Conservation (phyloP, 164 flowering plant genomes). For the Stephania yunnanensis region DNA sequence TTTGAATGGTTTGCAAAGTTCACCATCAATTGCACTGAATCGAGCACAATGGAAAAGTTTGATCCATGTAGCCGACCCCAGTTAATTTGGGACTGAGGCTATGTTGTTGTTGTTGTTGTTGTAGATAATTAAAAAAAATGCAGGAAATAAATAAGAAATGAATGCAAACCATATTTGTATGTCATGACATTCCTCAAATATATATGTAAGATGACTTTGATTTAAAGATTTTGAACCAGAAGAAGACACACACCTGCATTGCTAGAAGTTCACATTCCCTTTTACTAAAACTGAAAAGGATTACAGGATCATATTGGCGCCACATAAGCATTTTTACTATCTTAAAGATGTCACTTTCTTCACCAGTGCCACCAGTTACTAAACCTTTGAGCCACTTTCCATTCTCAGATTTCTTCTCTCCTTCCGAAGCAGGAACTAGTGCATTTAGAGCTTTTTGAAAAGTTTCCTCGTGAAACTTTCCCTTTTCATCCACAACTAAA, state of each 20-base stretch:
- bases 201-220: not conserved
- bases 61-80: too few species aligned
- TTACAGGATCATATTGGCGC: constrained; percentile 97
- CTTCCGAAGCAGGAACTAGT: constrained; percentile 60
- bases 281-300: constrained; percentile 97
- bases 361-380: constrained; percentile 53
- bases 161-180: not conserved
- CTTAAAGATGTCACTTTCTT: constrained; percentile 95
- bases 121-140: not conserved
- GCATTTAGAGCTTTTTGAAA: constrained; percentile 95
- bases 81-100: too few species aligned
- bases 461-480: constrained; percentile 93
- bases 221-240: not conserved
- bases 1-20: too few species aligned
- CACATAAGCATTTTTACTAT: constrained; percentile 94
- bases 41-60: too few species aligned
- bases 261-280: constrained; percentile 98
- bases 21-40: too few species aligned
- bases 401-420: constrained; percentile 62
- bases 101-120: too few species aligned
- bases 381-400: constrained; percentile 79
- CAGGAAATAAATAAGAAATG: not conserved
- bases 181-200: not conserved
- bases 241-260: constrained; percentile 65
- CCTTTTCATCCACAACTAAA: constrained; percentile 93